phyloP scores from a whole-genome alignment of 306 rosid species.

The Begonia peltatifolia region DNA sequence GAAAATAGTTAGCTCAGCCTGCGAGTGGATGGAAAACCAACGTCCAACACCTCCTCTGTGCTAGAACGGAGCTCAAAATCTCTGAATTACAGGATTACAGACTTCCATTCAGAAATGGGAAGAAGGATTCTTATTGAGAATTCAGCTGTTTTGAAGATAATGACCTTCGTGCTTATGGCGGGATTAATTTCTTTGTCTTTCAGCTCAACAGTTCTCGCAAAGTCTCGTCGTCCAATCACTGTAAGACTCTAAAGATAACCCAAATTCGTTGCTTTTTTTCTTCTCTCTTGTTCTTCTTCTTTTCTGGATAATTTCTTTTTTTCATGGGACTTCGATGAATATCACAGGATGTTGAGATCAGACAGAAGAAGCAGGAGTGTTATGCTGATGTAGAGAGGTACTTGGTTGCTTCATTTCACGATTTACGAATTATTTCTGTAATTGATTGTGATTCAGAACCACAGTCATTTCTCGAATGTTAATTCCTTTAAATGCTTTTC shows the following conservation, averaged over 20 bases:
- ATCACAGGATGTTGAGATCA: conserved; percentile 54
- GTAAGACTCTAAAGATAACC: conserved; percentile 16
- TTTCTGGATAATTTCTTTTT: neutral
- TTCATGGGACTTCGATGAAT: neutral
- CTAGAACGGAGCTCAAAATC: neutral
- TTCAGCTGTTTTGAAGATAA: neutral
- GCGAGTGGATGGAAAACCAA: neutral
- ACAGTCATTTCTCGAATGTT: neutral
- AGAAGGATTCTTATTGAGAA: neutral
- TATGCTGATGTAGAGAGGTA: conserved; percentile 77
- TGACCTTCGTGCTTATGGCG: neutral
- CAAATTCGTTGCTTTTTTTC: neutral
- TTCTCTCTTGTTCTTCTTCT: neutral
- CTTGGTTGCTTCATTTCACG: neutral
- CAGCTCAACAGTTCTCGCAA: conserved; percentile 36
- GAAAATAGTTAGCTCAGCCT: neutral
- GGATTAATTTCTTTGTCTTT: conserved; percentile 9
- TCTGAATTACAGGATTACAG: neutral
- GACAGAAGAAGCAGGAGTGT: conserved; percentile 70
- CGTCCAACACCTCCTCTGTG: neutral
- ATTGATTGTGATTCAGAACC: neutral
- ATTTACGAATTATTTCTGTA: neutral
- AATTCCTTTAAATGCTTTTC: neutral
- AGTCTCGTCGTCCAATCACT: conserved; percentile 54
- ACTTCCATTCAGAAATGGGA: conserved; percentile 2